Evolutionary conservation across 1,284 basidiomycete genomes (phyloP), one percentile per base, ranked within the genome.

Genomic region (Clitocybe nebularis): DNA sequence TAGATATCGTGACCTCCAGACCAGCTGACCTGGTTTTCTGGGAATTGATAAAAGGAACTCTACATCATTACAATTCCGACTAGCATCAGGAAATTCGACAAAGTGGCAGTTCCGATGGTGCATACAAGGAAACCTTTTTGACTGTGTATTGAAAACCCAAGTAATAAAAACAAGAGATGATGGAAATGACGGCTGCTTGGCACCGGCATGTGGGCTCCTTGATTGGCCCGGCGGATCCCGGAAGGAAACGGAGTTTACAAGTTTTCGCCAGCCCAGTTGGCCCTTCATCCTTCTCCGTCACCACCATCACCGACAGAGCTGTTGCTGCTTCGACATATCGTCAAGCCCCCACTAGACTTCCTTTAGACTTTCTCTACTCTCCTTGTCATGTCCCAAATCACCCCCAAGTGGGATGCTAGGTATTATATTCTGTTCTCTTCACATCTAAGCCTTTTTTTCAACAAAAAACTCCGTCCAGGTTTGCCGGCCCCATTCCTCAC

Each of bases 401-500:
- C 48, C 1, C 38, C 46, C 43, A 84, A 84, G 67, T 86, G 83
- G 83, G 81, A 86, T 57, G 75, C 81, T 57, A 76, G 84, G 84
- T 84, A 48, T 40, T 64, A 56, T 21, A 34, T 50, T 41, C 22
- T 52, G 37, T 21, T 52, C 35, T 21, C 37, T 23, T 43, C 45
- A 32, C 24, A 48, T 26, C 37, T 39, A n/a, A n/a, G n/a, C n/a
- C n/a, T n/a, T 39, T 35, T 43, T 39, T 49, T 39, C 34, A 48
- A 14, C 35, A 37, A 39, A 17, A 17, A 43, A 39, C 7, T 33
- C 34, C 13, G 41, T 23, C 6, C 38, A 82, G 84, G 60, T 74
- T 75, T 55, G 64, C 77, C 43, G 82, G 84, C 43, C 81, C 86
- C 58, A 75, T 88, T 44, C 82, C 81, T 54, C 85, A 89, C 60